These are phyloP conservation scores for Trametes versicolor DNA, from an alignment of 1,284 basidiomycete species.

Conservation along the genomic window DNA sequence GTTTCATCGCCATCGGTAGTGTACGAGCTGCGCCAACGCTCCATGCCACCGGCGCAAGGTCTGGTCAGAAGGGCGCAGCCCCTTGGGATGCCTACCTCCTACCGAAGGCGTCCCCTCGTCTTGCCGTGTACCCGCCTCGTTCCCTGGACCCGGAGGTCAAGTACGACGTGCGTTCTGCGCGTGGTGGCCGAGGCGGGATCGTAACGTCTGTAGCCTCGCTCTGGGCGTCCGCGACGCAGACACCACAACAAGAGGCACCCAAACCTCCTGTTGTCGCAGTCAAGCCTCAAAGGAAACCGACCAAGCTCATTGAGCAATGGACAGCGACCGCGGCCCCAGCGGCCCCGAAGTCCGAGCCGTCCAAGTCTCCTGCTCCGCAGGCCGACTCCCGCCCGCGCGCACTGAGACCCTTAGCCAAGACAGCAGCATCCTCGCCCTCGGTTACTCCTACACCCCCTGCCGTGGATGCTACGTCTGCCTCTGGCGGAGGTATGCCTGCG, in stretches of 20 bases:
- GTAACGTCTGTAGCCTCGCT: conserved; percentile 79
- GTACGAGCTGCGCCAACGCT: conserved; percentile 40
- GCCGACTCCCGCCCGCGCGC: conserved; percentile 22
- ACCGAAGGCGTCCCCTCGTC: conserved; percentile 29
- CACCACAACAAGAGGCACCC: conserved; percentile 17
- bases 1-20: conserved; percentile 72
- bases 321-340: conserved; percentile 6
- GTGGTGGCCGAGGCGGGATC: conserved; percentile 80
- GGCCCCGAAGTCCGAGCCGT: conserved; percentile 26
- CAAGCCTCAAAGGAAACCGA: conserved; percentile 14
- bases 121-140: conserved; percentile 47
- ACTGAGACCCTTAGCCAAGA: conserved; percentile 25
- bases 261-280: not conserved
- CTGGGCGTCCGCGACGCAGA: conserved; percentile 62
- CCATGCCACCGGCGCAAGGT: not conserved
- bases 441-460: conserved; percentile 18
- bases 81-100: conserved; percentile 27
- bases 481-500: conserved; percentile 38
- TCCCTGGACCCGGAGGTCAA: conserved; percentile 59
- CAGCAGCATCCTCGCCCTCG: conserved; percentile 20
- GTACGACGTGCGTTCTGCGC: conserved; percentile 79
- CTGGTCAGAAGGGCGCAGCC: conserved; percentile 10
- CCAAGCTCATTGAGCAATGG: conserved; percentile 27
- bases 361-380: conserved; percentile 6
- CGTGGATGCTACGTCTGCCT: conserved; percentile 21